phyloP scores from a whole-genome alignment of 345 rosid genomes.

The Hibiscus tridactylites region DNA sequence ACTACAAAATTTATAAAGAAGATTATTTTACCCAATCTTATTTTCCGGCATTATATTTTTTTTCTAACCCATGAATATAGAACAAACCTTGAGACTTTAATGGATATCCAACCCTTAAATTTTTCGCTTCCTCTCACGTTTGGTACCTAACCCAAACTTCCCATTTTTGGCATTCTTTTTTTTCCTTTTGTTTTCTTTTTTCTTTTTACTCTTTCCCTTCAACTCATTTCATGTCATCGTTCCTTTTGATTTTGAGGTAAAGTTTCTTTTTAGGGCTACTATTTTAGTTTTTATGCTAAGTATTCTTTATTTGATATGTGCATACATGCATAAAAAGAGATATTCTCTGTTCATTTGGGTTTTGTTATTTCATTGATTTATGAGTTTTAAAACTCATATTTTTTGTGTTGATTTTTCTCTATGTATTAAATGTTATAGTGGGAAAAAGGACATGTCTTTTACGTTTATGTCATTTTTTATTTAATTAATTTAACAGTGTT shows the following conservation, averaged over 20 bases:
- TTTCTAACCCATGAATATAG: too few relatives aligned
- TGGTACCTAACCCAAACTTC: slow-evolving; percentile 22
- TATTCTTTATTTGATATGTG: not conserved
- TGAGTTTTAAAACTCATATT: too few relatives aligned
- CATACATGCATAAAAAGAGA: not conserved
- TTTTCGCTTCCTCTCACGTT: slow-evolving; percentile 21
- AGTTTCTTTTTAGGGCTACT: not conserved
- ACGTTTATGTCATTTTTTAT: too few relatives aligned
- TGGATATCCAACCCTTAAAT: slow-evolving; percentile 7
- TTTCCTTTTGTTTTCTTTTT: not conserved
- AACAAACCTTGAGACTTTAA: too few relatives aligned
- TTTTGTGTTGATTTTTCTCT: not conserved
- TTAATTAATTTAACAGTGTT: too few relatives aligned
- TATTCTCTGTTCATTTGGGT: not conserved
- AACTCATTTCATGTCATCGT: slow-evolving; percentile 1
- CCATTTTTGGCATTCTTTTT: slow-evolving; percentile 8
- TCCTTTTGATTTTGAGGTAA: slow-evolving; percentile 9
- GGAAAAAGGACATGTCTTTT: not conserved
- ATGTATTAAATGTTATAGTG: not conserved
- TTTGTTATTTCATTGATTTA: not conserved
- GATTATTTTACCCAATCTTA: too few relatives aligned
- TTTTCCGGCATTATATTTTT: too few relatives aligned
- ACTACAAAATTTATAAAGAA: too few relatives aligned
- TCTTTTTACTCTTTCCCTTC: not conserved
- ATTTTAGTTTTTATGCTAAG: not conserved